Evolutionary conservation across 2,329 filamentous ascomycete species (phyloP).

Genomic region (Nemania sp.): DNA sequence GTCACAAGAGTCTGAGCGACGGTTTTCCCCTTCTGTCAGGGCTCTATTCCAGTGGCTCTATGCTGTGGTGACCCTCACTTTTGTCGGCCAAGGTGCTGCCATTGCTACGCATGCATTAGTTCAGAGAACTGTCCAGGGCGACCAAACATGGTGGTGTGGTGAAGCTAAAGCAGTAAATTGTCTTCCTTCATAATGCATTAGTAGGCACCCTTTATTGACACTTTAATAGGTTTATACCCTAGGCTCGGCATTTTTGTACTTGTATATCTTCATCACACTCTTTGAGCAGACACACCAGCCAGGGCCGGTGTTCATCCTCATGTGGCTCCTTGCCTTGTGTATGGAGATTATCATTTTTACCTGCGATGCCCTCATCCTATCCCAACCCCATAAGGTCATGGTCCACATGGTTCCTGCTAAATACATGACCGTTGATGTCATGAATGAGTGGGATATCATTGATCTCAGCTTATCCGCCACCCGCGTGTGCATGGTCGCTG

Average conservation of each 20-base stretch:
- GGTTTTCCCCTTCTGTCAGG: slow-evolving; percentile 57
- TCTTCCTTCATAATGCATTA: slow-evolving; percentile 6
- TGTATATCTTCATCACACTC: slow-evolving; percentile 86
- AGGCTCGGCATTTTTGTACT: slow-evolving; percentile 87
- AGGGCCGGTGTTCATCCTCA: slow-evolving; percentile 79
- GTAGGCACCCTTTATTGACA: slow-evolving; percentile 25
- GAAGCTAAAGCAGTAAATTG: slow-evolving; percentile 51
- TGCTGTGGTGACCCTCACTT: slow-evolving; percentile 76
- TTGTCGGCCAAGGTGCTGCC: slow-evolving; percentile 78
- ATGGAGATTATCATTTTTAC: slow-evolving; percentile 80
- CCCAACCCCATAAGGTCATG: slow-evolving; percentile 73
- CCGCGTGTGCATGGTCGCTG: slow-evolving; percentile 75
- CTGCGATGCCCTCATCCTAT: slow-evolving; percentile 76
- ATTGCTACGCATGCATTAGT: slow-evolving; percentile 80
- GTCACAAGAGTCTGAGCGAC: slow-evolving; percentile 54
- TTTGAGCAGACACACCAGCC: slow-evolving; percentile 86
- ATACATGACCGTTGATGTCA: slow-evolving; percentile 54
- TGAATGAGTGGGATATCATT: slow-evolving; percentile 68
- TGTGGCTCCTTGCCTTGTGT: slow-evolving; percentile 80
- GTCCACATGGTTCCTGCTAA: slow-evolving; percentile 57
- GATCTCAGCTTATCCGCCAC: slow-evolving; percentile 75
- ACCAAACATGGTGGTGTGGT: slow-evolving; percentile 51
- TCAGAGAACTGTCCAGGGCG: slow-evolving; percentile 54
- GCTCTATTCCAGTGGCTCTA: slow-evolving; percentile 80
- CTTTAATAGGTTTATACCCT: slow-evolving; percentile 81